Percentiles rank a stretch among this genome's conserved stretches.
These are phyloP conservation scores for Aspergillus steynii DNA, from an alignment of 495 filamentous ascomycete species.

Conservation along the genomic window DNA sequence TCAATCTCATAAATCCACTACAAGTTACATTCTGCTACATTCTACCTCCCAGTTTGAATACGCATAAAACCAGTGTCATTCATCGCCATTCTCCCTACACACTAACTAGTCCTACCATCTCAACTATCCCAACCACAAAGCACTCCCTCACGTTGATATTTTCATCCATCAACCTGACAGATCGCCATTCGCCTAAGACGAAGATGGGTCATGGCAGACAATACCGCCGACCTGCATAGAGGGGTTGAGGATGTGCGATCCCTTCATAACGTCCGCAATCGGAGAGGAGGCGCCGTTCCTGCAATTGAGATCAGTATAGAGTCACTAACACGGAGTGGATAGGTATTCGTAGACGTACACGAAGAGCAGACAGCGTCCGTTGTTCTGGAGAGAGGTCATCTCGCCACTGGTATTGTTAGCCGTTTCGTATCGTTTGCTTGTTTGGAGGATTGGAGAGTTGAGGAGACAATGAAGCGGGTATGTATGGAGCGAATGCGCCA, in stretches of 20 bases:
- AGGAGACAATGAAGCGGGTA: no score
- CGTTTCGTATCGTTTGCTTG: neutral
- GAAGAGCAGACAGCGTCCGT: neutral
- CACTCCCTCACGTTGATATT: no score
- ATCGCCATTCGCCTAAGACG: neutral
- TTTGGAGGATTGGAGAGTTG: no score
- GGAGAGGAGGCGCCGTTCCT: neutral
- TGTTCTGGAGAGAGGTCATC: neutral
- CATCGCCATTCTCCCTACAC: no score
- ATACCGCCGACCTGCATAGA: neutral
- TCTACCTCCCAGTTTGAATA: no score
- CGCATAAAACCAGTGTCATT: no score
- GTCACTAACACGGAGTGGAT: no score
- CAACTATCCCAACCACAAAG: no score
- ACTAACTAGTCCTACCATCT: no score
- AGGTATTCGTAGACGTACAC: neutral
- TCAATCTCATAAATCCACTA: no score
- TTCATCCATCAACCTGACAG: no score
- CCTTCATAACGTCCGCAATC: neutral
- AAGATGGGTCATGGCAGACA: neutral
- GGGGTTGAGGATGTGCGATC: neutral
- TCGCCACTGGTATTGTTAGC: neutral
- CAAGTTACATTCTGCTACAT: no score
- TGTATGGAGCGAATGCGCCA: neutral
- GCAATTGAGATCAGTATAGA: neutral